Base-by-base conservation (phyloP, 345 rosid genomes). In the Laguncularia racemosa region DNA sequence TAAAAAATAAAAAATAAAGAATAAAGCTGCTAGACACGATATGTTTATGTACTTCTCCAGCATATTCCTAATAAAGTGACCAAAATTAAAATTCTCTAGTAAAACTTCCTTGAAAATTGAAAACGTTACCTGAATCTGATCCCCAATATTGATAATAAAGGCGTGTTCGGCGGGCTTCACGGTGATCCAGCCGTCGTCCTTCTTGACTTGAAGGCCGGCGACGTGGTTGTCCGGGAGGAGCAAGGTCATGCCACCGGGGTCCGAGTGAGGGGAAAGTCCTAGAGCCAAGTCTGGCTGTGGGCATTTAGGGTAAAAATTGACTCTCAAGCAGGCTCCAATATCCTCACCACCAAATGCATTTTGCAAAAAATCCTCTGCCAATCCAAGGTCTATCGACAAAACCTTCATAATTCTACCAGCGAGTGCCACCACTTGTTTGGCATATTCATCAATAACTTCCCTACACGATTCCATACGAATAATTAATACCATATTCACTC, bases 181-280 rank as follows among this genome's bases (percentile, higher is more conserved):
- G 8, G 96, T 89, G 66, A 89, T 81, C 99, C 97, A 89, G 3
- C 55, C 38, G 16, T 62, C 74, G 12, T 76, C 71, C 68, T 64
- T 77, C 3, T 85, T 86, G 45, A 93, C 95, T 52, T 93, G 97
- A 43, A 93, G 95, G 14, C 99, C 99, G 1, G 78, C 20, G 13
- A 89, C 95, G 16, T 84, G 69, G 48, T 76, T 63, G 38, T 89
- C 97, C 20, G 97, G 95, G 64, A 93, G 68, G 45, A 93, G 80
- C 20, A 93, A 19, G 48, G 99, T 93, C 80, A 89, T 52, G 55
- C 97, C 97, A 0, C 97, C 97, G 0, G 99, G 99, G 50, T 93
- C 99, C 1, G 99, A 89, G 69, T 93, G 99, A 0, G 96, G 66
- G 0, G 99, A 89, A 28, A 93, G 70, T 9, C 99, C 97, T 0